Percentiles rank a stretch among this genome's conserved stretches.
Evolutionary conservation across 257 asterid species (phyloP).

Genomic region (Forsythia viridissima): DNA sequence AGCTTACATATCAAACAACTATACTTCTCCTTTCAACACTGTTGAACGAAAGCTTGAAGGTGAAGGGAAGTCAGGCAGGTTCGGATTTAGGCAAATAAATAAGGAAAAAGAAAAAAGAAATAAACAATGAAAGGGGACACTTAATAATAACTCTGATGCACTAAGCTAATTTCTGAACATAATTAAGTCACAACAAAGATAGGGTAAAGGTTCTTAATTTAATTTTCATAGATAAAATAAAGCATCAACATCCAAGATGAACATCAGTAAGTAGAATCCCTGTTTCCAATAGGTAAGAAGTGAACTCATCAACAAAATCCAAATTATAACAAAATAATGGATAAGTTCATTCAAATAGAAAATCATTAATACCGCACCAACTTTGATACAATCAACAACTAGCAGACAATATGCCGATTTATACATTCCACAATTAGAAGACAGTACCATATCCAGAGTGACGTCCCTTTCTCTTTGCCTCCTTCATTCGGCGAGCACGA

Average conservation of each 20-base stretch:
- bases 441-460: conserved; percentile 56
- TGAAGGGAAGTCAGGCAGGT: too few species aligned
- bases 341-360: neutral
- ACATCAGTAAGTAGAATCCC: neutral
- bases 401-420: neutral
- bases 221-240: neutral
- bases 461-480: conserved; percentile 60
- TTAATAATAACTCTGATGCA: neutral
- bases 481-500: conserved; percentile 62
- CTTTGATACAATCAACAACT: neutral
- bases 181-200: too few species aligned
- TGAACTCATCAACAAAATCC: neutral
- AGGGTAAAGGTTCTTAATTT: neutral
- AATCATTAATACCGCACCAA: neutral
- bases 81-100: too few species aligned
- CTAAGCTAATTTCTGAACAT: neutral
- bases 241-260: neutral
- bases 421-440: neutral
- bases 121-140: neutral
- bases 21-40: neutral
- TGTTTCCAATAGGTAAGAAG: neutral
- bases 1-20: neutral
- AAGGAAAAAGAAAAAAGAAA: neutral
- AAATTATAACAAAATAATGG: neutral
- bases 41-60: too few species aligned